A percentile compares a stretch with the other conserved stretches of the same genome.
Evolutionary conservation across 192 early-diverging fungal genomes (phyloP).

Genomic region (Geosiphon pyriformis): DNA sequence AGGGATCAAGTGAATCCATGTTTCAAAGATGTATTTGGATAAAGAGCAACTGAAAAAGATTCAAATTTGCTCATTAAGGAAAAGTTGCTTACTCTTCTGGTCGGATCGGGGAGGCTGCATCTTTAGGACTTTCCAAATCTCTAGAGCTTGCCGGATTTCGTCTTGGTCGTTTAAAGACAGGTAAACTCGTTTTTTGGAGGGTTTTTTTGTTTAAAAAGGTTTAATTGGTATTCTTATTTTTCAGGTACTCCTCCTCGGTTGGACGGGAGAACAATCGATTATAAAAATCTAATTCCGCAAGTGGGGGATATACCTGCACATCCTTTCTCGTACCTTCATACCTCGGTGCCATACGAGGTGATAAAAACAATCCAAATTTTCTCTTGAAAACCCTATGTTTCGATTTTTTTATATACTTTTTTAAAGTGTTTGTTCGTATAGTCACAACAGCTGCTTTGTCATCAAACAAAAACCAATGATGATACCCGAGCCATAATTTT

Average conservation of each 20-base stretch:
- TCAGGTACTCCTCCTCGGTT: conserved; percentile 71
- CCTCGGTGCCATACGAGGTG: conserved; percentile 58
- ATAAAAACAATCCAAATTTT: not conserved
- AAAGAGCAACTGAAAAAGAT: too few species aligned
- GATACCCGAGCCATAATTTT: conserved; percentile 61
- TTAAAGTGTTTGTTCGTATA: conserved; percentile 3
- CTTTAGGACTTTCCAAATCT: conserved; percentile 70
- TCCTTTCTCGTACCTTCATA: conserved; percentile 75
- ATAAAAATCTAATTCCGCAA: conserved; percentile 56
- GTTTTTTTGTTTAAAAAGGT: not conserved
- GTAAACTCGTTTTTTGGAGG: conserved; percentile 15
- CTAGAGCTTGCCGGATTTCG: conserved; percentile 67
- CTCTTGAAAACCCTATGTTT: not conserved
- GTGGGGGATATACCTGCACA: conserved; percentile 63
- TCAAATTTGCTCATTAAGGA: too few species aligned
- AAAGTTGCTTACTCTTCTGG: conserved; percentile 64
- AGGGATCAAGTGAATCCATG: conserved; percentile 6
- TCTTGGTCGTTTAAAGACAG: conserved; percentile 76
- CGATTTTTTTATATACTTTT: not conserved
- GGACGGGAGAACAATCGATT: conserved; percentile 72
- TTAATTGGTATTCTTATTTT: not conserved
- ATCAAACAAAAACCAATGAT: conserved; percentile 71
- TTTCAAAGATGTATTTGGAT: too few species aligned
- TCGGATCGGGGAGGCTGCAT: conserved; percentile 66
- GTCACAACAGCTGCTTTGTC: conserved; percentile 63